These are phyloP conservation scores for Penicillium psychrofluorescens DNA, from an alignment of 495 filamentous ascomycete species.

Conservation along the genomic window DNA sequence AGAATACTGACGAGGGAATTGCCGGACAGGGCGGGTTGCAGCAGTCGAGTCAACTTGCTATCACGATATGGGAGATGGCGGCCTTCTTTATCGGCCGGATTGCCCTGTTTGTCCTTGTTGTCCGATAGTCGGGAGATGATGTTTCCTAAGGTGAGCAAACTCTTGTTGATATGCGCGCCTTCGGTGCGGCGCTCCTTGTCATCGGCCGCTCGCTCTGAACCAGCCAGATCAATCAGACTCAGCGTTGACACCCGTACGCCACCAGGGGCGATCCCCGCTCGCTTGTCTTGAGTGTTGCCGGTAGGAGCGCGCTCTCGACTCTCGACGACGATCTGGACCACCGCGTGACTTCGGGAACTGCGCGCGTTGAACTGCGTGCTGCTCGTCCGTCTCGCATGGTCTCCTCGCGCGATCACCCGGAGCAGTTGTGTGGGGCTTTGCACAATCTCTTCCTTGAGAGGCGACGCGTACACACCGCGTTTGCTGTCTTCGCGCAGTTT, in stretches of 20 bases:
- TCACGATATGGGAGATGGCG: conserved; percentile 95
- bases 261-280: conserved; percentile 71
- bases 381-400: conserved; percentile 79
- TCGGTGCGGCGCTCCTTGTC: conserved; percentile 90
- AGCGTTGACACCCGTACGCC: conserved; percentile 93
- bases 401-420: conserved; percentile 89
- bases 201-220: conserved; percentile 92
- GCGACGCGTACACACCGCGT: conserved; percentile 91
- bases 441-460: conserved; percentile 96
- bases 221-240: conserved; percentile 92
- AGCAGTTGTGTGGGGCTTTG: conserved; percentile 94
- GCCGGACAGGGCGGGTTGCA: conserved; percentile 89
- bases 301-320: conserved; percentile 73
- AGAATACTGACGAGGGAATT: conserved; percentile 94
- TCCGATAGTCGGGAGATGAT: conserved; percentile 86
- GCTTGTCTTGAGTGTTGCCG: conserved; percentile 57
- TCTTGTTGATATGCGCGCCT: conserved; percentile 98
- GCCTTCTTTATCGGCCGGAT: conserved; percentile 65
- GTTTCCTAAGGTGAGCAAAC: conserved; percentile 86
- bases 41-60: conserved; percentile 87
- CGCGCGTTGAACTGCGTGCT: conserved; percentile 95
- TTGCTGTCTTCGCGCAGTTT: conserved; percentile 95
- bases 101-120: conserved; percentile 75
- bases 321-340: conserved; percentile 97
- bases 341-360: conserved; percentile 94